Percentiles rank a stretch among this genome's conserved stretches.
These are phyloP conservation scores for Mediolabrus comicus DNA, from an alignment of 108 stramenopile species.

Conservation along the genomic window DNA sequence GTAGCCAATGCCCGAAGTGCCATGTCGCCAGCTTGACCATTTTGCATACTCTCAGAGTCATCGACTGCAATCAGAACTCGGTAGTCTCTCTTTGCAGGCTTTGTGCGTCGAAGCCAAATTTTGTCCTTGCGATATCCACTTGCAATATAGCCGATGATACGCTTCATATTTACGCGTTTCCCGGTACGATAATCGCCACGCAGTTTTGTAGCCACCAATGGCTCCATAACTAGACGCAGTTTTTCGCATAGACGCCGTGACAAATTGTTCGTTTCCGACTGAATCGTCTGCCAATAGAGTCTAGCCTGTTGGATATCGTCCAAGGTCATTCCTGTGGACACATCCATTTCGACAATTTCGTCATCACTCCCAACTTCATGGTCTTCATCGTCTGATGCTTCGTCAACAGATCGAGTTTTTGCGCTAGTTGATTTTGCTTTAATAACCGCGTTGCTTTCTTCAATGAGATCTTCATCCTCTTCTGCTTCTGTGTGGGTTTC, in stretches of 20 bases:
- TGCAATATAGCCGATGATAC: conserved; percentile 98
- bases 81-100: conserved; percentile 97
- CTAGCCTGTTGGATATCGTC: conserved; percentile 56
- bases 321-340: conserved; percentile 35
- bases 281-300: conserved; percentile 65
- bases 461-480: conserved; percentile 25
- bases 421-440: conserved; percentile 21
- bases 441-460: conserved; percentile 9
- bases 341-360: conserved; percentile 43
- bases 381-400: conserved; percentile 32
- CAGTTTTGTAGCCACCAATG: conserved; percentile 93
- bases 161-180: conserved; percentile 98
- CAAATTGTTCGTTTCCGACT: conserved; percentile 72
- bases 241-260: conserved; percentile 96
- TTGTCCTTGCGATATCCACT: conserved; percentile 98
- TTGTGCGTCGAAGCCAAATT: conserved; percentile 99
- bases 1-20: conserved; percentile 91
- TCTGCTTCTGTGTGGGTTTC: conserved; percentile 11
- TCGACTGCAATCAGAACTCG: conserved; percentile 95
- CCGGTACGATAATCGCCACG: conserved; percentile 98
- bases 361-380: conserved; percentile 40
- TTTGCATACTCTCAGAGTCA: conserved; percentile 96
- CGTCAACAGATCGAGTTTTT: conserved; percentile 18
- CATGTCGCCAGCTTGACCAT: conserved; percentile 88
- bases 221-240: conserved; percentile 95